Percentiles rank a stretch among this genome's conserved stretches.
These are phyloP conservation scores for Neurospora africana DNA, from an alignment of 495 filamentous ascomycete species.

Conservation along the genomic window DNA sequence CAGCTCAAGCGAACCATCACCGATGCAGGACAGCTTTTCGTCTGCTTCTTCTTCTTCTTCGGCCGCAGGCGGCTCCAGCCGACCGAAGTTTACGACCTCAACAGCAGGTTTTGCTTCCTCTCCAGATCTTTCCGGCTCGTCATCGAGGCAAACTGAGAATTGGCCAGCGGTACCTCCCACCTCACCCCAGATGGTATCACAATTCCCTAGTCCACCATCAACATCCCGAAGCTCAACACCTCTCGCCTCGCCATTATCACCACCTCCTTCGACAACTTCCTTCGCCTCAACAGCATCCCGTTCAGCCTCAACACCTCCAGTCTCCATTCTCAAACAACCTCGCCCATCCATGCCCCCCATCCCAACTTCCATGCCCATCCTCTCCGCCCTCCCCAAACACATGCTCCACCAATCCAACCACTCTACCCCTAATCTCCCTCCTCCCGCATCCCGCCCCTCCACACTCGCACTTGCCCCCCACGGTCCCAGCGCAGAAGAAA, in stretches of 20 bases:
- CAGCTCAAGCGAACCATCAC: neutral
- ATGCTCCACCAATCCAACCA: constrained; percentile 11
- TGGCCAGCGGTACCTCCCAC: neutral
- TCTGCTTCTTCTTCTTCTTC: neutral
- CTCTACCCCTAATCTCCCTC: neutral
- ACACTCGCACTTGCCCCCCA: neutral
- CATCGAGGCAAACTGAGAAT: neutral
- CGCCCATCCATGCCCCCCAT: neutral
- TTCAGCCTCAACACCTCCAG: constrained; percentile 4
- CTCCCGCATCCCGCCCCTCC: neutral
- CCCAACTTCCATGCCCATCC: constrained; percentile 2
- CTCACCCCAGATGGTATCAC: neutral
- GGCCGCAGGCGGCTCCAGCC: neutral
- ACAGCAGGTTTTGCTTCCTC: neutral
- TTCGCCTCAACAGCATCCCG: constrained; percentile 1
- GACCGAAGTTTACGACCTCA: neutral
- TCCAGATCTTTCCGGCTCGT: neutral
- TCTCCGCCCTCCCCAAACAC: constrained; percentile 23
- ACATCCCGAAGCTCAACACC: neutral
- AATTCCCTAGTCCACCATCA: neutral
- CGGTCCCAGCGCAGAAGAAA: neutral
- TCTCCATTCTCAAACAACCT: constrained; percentile 23
- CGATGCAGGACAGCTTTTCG: neutral
- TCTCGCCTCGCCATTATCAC: neutral
- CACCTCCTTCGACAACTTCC: neutral